Conservation (phyloP, 176 grass and related monocot species). For the Guadua angustifolia region DNA sequence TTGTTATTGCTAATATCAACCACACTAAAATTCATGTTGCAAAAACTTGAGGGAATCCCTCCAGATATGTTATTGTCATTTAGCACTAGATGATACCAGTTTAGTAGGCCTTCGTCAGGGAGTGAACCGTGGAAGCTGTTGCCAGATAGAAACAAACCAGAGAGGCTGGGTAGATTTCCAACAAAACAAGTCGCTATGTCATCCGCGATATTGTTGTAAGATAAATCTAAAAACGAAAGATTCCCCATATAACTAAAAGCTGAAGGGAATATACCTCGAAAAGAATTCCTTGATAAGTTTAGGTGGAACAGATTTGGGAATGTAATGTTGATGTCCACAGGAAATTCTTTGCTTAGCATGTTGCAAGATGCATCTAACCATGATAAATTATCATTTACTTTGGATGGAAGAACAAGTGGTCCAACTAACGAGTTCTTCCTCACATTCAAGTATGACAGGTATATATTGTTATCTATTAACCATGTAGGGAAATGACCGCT, state of each 20-base stretch:
- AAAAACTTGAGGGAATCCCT: constrained; percentile 21
- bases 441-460: constrained; percentile 18
- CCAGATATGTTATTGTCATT: constrained; percentile 18
- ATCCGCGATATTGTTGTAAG: constrained; percentile 42
- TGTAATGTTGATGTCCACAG: constrained; percentile 12
- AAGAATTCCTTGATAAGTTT: constrained; percentile 24
- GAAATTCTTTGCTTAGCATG: background rate
- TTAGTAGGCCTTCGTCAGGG: background rate
- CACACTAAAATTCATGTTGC: background rate
- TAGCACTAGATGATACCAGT: background rate
- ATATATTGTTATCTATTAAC: constrained; percentile 41
- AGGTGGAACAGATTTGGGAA: background rate
- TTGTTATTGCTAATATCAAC: background rate
- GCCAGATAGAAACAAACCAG: constrained; percentile 20
- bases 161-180: background rate
- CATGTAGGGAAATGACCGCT: constrained; percentile 31
- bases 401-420: constrained; percentile 33
- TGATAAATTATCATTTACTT: constrained; percentile 9
- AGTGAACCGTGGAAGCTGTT: constrained; percentile 40
- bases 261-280: constrained; percentile 8
- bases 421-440: constrained; percentile 7
- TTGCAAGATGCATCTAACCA: constrained; percentile 29
- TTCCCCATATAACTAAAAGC: constrained; percentile 5
- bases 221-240: constrained; percentile 36
- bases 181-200: background rate